These are phyloP conservation scores for Populus hybrid DNA, from an alignment of 441 rosid species.

Conservation along the genomic window DNA sequence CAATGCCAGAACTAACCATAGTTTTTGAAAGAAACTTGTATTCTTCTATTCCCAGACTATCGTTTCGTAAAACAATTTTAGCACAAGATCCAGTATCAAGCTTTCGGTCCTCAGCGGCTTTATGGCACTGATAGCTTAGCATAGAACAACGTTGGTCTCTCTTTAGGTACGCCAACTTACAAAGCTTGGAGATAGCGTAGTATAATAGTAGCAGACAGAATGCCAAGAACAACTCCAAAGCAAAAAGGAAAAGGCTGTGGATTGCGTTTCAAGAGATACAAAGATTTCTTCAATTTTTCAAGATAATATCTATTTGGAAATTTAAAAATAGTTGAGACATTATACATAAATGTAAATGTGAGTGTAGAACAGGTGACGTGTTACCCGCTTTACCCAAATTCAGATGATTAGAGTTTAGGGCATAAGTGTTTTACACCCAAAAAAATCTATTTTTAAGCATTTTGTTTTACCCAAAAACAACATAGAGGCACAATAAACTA, in stretches of 20 bases:
- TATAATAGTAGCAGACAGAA: background rate
- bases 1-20: slow-evolving; percentile 56
- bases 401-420: slow-evolving; percentile 53
- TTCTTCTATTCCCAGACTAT: slow-evolving; percentile 41
- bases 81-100: slow-evolving; percentile 47
- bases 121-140: background rate
- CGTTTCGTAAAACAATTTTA: slow-evolving; percentile 39
- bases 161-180: background rate
- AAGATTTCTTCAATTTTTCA: background rate
- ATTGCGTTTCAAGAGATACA: background rate
- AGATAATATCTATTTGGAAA: background rate
- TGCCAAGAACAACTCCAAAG: background rate
- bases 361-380: background rate
- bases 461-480: too few species aligned
- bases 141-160: slow-evolving; percentile 26
- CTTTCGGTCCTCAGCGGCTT: slow-evolving; percentile 54
- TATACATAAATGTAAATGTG: background rate
- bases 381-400: slow-evolving; percentile 39
- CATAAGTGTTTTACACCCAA: slow-evolving; percentile 26
- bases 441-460: too few species aligned
- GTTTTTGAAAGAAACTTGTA: slow-evolving; percentile 48
- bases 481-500: too few species aligned
- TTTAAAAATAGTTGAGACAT: background rate
- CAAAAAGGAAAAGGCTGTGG: background rate
- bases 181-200: background rate